Evolutionary conservation across 179 eudicot species (phyloP), one percentile per base, ranked within the genome.

Genomic region (Actinidia polygama): DNA sequence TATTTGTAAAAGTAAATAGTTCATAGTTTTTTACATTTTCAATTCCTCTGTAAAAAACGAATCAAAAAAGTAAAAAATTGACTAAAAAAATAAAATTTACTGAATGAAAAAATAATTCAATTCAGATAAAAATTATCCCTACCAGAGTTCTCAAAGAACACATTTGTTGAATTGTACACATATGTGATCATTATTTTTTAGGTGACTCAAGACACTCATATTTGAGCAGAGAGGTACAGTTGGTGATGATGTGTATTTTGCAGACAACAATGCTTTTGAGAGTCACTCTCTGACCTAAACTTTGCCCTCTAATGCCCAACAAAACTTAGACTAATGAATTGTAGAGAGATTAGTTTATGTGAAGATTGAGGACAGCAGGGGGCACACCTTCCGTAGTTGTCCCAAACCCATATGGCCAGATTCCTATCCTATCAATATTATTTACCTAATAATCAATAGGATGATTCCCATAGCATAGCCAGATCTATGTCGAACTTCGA

Each of bases 401-500:
- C 85, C 15, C 66, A 57, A 84, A 82, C 83, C 26, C 80, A 68
- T 62, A 74, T 79, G 80, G 72, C 78, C 82, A 84, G 84, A 87
- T 82, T 83, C 82, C 82, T 62, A 75, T 82, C 62, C 73, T 68
- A 75, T 84, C 87, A 11, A 69, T 81, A 78, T 84, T 82, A 84
- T 78, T 86, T 83, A 77, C 86, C 73, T 75, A 26, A 55, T 80
- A 83, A 19, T 72, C 76, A 71, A 79, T 85, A 12, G 11, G 30
- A 44, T 76, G 84, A 79, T 82, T 80, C 88, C 83, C 82, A 85
- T 30, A 30, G 36, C 36, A 30, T 82, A 83, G 78, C 86, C 73
- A 81, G 81, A 86, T 79, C 85, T 30, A 84, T 84, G 79, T 87
- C 85, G 53, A 74, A 77, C 50, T 74, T 86, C 86, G 83, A 86